Percentiles rank a stretch among this genome's conserved stretches.
phyloP scores from a whole-genome alignment of 2,329 filamentous ascomycete species.

The Alternaria sp. region DNA sequence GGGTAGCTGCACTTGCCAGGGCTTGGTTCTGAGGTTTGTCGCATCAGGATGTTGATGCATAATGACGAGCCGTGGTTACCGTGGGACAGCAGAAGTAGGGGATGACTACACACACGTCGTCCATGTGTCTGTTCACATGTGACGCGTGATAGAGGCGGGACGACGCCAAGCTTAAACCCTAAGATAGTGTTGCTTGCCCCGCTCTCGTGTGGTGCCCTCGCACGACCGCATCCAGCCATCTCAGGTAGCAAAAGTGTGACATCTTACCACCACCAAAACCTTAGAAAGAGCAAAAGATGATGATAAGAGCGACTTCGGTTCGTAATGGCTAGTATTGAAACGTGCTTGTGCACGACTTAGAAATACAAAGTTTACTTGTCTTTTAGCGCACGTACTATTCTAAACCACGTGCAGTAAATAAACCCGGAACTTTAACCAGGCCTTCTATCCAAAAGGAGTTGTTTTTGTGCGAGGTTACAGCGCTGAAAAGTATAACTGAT shows the following conservation, averaged over 20 bases:
- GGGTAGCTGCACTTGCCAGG: slow-evolving; percentile 2
- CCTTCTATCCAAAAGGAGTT: too few species aligned
- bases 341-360: too few species aligned
- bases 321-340: too few species aligned
- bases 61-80: background rate
- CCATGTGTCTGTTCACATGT: background rate
- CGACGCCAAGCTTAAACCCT: slow-evolving; percentile 6
- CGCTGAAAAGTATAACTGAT: too few species aligned
- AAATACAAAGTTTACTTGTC: too few species aligned
- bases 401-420: too few species aligned
- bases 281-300: slow-evolving; percentile 25
- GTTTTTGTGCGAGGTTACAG: too few species aligned
- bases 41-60: background rate
- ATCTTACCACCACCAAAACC: background rate
- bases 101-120: background rate
- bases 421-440: too few species aligned
- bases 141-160: background rate
- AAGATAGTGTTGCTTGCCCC: slow-evolving; percentile 7
- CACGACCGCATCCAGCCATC: background rate
- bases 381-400: too few species aligned
- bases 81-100: background rate
- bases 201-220: slow-evolving; percentile 1
- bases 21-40: background rate
- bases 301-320: too few species aligned
- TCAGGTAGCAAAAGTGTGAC: slow-evolving; percentile 1